Evolutionary conservation across 2,329 filamentous ascomycete species (phyloP), one percentile per base, ranked within the genome.

Genomic region (Penicillium sp.): DNA sequence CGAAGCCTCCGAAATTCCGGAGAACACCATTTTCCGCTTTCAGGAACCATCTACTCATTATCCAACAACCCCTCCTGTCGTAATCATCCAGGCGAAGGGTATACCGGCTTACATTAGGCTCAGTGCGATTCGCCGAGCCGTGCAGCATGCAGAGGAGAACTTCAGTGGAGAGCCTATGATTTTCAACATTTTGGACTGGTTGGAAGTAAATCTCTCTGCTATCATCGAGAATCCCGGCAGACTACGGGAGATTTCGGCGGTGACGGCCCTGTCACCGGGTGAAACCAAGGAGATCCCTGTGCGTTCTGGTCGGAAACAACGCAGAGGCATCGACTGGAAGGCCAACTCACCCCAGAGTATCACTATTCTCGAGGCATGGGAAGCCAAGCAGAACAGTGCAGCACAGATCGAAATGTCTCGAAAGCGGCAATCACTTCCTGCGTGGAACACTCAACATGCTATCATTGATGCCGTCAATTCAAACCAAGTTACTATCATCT

Each of bases 41-140:
- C 85, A 89, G 51, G 88, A 82, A 59, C 85, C 90, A 1, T 82
- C 82, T 3, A 78, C 68, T 12, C 70, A 82, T 41, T 99, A 97
- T 70, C 94, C 94, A 1, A 72, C 80, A 64, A 63, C 83, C 69
- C 71, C 84, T 75, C 78, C 86, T 1, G 82, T 95, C 8, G 76
- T 97, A 29, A 84, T 86, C 2, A 79, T 97, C 26, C 72, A 84
- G 40, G 80, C 85, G 21, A 82, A 83, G 45, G 74, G 84, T 9
- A 80, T 97, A 10, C 94, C 94, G 17, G 91, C 94, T 3, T 96
- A 99, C 65, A 95, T 97, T 66, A 90, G 93, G 54, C 79, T 99
- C 9, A 96, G 91, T 65, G 86, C 96, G 30, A 84, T 94, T 63
- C 87, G 90, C 61, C 86, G 89, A 70, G 85, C 87, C 1, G 76